Conservation (phyloP, 495 filamentous ascomycete genomes). For the Xylaria castorea region DNA sequence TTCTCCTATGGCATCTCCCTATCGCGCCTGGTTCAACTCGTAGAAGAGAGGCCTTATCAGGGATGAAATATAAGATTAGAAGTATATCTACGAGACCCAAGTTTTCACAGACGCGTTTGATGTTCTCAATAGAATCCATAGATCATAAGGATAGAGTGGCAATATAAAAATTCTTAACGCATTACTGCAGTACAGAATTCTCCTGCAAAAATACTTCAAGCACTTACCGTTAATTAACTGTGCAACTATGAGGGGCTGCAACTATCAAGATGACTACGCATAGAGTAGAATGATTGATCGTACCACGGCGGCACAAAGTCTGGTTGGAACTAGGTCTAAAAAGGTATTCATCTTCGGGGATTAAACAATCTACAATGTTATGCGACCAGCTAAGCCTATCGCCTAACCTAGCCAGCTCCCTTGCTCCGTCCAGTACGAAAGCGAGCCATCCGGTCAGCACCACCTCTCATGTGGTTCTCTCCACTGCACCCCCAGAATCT, state of each 20-base stretch:
- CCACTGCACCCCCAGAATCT: constrained; percentile 86
- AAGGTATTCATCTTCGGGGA: neutral
- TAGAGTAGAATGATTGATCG: neutral
- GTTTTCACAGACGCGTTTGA: neutral
- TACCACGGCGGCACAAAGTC: neutral
- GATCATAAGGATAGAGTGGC: neutral
- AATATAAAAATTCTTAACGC: neutral
- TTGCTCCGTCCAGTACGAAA: neutral
- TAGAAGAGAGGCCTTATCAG: neutral
- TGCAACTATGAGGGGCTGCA: no score
- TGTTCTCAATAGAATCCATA: constrained; percentile 13
- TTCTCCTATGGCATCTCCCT: neutral
- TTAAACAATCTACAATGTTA: neutral
- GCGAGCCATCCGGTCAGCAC: constrained; percentile 57
- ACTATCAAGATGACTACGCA: neutral
- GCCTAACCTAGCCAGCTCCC: neutral
- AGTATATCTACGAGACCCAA: neutral
- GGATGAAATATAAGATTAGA: neutral
- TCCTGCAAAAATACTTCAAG: neutral
- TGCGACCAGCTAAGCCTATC: neutral
- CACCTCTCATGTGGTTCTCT: constrained; percentile 80
- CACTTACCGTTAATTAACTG: neutral
- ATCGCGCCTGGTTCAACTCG: neutral
- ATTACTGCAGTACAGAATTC: neutral
- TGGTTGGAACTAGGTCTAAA: neutral